phyloP scores from a whole-genome alignment of 768 basidiomycete genomes.

The Candolleomyces eurysporus region DNA sequence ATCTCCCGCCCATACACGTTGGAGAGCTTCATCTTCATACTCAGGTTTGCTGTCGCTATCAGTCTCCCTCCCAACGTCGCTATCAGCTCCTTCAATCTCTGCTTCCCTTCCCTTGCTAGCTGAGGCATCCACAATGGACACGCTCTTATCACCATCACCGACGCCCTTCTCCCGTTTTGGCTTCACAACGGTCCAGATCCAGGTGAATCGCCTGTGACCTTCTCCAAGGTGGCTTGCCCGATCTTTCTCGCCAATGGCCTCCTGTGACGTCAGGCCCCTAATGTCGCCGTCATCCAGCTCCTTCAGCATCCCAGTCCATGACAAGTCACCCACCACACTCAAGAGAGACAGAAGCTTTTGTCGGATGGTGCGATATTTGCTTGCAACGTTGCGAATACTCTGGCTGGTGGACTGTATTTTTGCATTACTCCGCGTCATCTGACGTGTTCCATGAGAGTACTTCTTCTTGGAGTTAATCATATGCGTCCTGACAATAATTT shows the following conservation, averaged over 20 bases:
- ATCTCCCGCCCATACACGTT: too few species aligned
- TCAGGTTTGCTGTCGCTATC: too few species aligned
- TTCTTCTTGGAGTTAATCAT: constrained; percentile 28
- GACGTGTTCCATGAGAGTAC: constrained; percentile 22
- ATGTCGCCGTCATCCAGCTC: neutral
- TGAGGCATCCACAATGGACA: neutral
- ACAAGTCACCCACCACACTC: neutral
- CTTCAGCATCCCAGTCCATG: neutral
- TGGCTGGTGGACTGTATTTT: constrained; percentile 14
- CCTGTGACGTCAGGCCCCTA: neutral
- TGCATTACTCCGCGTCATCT: constrained; percentile 19
- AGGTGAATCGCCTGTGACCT: neutral
- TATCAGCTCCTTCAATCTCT: too few species aligned
- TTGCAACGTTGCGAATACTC: constrained; percentile 12
- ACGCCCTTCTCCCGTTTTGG: neutral
- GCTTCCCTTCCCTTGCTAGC: neutral
- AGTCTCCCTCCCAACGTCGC: too few species aligned
- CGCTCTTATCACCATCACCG: neutral
- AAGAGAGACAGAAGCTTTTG: neutral
- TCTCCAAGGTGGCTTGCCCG: too few species aligned
- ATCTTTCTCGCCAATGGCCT: neutral
- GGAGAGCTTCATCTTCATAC: too few species aligned
- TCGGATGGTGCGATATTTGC: constrained; percentile 12
- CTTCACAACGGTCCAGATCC: neutral
- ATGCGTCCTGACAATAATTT: constrained; percentile 26